A percentile compares a stretch with the other conserved stretches of the same genome.
phyloP scores from a whole-genome alignment of 768 basidiomycete species.

The Glaciozyma antarctica region DNA sequence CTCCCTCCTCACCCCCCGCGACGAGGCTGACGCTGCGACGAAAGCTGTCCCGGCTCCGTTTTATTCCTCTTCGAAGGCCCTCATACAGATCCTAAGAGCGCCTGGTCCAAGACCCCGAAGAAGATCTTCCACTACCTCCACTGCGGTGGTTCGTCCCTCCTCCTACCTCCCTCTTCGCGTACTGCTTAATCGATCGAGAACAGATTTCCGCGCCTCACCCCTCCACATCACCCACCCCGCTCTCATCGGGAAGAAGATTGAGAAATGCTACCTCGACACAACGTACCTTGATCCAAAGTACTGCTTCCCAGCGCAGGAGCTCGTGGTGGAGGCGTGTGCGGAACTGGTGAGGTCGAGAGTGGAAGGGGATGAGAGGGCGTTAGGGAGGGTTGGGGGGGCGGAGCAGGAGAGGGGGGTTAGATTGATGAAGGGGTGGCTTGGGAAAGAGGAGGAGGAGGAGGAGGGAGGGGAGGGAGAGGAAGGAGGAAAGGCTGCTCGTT shows the following conservation, averaged over 20 bases:
- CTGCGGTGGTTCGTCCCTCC: slow-evolving; percentile 55
- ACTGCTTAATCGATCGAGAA: no score
- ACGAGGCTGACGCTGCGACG: neutral
- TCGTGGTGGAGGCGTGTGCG: slow-evolving; percentile 86
- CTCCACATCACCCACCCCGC: slow-evolving; percentile 75
- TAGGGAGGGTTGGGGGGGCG: slow-evolving; percentile 26
- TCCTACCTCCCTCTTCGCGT: neutral
- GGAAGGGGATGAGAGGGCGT: slow-evolving; percentile 26
- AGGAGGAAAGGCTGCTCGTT: slow-evolving; percentile 29
- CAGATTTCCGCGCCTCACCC: slow-evolving; percentile 74
- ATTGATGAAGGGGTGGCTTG: slow-evolving; percentile 35
- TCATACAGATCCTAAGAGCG: slow-evolving; percentile 51
- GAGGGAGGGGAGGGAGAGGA: slow-evolving; percentile 21
- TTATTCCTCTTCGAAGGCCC: slow-evolving; percentile 87
- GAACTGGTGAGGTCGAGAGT: slow-evolving; percentile 45
- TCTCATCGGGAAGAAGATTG: slow-evolving; percentile 67
- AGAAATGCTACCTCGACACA: slow-evolving; percentile 87
- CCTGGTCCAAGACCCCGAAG: slow-evolving; percentile 26
- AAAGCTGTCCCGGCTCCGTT: slow-evolving; percentile 69
- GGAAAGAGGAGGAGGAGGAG: slow-evolving; percentile 14
- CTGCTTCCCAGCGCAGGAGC: slow-evolving; percentile 88
- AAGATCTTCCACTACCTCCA: slow-evolving; percentile 76
- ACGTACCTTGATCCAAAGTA: slow-evolving; percentile 56
- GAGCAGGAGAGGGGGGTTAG: slow-evolving; percentile 25
- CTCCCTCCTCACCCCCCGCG: neutral